phyloP scores from a whole-genome alignment of 108 stramenopile genomes.

The Nannochloropsis granulata region DNA sequence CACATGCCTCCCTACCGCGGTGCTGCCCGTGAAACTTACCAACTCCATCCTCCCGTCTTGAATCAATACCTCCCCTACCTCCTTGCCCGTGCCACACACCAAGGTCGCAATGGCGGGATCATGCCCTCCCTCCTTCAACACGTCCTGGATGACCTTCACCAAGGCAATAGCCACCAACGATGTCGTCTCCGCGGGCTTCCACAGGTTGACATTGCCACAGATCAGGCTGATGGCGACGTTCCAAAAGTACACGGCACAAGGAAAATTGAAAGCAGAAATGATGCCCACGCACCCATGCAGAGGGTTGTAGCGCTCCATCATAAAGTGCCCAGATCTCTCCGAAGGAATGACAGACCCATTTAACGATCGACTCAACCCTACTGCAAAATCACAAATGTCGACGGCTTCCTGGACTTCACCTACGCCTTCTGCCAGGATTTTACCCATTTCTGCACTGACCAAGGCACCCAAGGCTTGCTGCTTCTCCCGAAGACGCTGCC shows the following conservation, averaged over 20 bases:
- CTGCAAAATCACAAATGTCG: slow-evolving; percentile 38
- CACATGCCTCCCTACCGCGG: slow-evolving; percentile 10
- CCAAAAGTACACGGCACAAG: slow-evolving; percentile 30
- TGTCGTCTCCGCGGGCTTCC: slow-evolving; percentile 19
- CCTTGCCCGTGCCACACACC: slow-evolving; percentile 9
- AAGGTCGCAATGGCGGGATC: slow-evolving; percentile 3
- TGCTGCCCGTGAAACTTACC: slow-evolving; percentile 34
- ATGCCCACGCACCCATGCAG: slow-evolving; percentile 24
- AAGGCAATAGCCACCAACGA: slow-evolving; percentile 23
- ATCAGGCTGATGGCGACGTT: slow-evolving; percentile 25
- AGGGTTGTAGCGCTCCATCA: slow-evolving; percentile 33
- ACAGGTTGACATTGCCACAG: slow-evolving; percentile 26
- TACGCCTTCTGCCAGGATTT: slow-evolving; percentile 31
- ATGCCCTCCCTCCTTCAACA: slow-evolving; percentile 12
- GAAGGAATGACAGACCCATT: slow-evolving; percentile 27
- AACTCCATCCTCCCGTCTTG: slow-evolving; percentile 21
- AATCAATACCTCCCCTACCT: slow-evolving; percentile 16
- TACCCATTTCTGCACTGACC: slow-evolving; percentile 35
- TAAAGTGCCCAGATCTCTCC: slow-evolving; percentile 21
- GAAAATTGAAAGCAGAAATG: slow-evolving; percentile 40
- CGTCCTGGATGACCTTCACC: slow-evolving; percentile 20
- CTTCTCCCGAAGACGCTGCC: slow-evolving; percentile 23
- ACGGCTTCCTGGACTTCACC: slow-evolving; percentile 38
- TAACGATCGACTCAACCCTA: slow-evolving; percentile 14
- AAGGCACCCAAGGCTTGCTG: slow-evolving; percentile 21